phyloP scores from a whole-genome alignment of 306 rosid genomes.

The Fragaria iinumae region DNA sequence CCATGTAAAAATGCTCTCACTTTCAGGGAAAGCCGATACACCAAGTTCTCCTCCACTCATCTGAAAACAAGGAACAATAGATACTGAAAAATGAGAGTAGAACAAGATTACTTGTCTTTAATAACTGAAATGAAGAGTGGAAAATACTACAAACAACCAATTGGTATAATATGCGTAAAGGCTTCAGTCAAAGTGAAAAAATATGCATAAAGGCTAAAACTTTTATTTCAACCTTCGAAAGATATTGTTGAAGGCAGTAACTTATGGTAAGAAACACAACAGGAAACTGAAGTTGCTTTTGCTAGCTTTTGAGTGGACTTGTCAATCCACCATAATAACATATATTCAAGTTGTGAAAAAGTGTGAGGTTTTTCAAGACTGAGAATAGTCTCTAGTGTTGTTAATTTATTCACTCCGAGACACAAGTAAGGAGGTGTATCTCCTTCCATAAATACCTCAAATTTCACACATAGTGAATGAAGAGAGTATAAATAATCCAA shows the following conservation, averaged over 20 bases:
- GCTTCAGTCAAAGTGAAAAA: neutral
- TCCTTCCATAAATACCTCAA: neutral
- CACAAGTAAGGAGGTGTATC: neutral
- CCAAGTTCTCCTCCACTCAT: constrained; percentile 95
- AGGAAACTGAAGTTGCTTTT: neutral
- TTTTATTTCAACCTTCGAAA: neutral
- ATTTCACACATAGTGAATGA: neutral
- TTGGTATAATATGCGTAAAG: neutral
- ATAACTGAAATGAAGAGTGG: neutral
- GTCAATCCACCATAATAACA: neutral
- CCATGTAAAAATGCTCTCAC: constrained; percentile 91
- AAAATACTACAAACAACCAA: neutral
- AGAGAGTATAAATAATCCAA: neutral
- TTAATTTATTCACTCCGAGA: neutral
- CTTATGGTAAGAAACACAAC: neutral
- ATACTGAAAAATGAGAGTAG: neutral
- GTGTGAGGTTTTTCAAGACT: neutral
- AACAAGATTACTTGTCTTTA: neutral
- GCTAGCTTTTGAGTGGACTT: neutral
- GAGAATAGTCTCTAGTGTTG: neutral
- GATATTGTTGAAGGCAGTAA: neutral
- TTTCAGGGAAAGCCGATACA: constrained; percentile 88
- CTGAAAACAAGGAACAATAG: constrained; percentile 40
- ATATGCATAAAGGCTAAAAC: neutral
- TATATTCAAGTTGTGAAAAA: neutral